Conservation (phyloP, 164 flowering plant genomes). For the Malania oleifera region DNA sequence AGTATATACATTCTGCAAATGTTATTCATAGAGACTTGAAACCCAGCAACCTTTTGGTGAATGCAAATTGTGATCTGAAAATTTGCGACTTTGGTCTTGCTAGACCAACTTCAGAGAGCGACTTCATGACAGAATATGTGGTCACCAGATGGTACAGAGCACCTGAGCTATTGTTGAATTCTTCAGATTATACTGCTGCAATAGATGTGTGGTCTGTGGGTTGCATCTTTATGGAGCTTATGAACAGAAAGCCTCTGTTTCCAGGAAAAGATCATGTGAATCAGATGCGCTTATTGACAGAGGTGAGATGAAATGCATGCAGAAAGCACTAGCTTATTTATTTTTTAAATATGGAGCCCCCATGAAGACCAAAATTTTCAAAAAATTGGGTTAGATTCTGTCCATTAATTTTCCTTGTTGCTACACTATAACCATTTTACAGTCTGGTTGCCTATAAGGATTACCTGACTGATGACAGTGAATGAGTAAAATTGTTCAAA, state of each 20-base stretch:
- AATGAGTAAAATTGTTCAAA: no score
- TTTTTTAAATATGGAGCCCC: no score
- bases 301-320: slow-evolving; percentile 41
- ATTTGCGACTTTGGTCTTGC: slow-evolving; percentile 97
- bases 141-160: slow-evolving; percentile 99
- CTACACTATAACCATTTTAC: no score
- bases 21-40: slow-evolving; percentile 89
- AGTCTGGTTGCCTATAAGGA: no score
- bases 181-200: slow-evolving; percentile 88
- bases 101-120: slow-evolving; percentile 67
- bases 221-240: slow-evolving; percentile 91
- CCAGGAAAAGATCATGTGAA: slow-evolving; percentile 91
- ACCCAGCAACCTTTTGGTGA: slow-evolving; percentile 87
- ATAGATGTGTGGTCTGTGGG: slow-evolving; percentile 99
- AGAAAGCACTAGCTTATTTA: no score
- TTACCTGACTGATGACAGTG: no score
- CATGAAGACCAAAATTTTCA: no score
- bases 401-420: no score
- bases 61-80: slow-evolving; percentile 88
- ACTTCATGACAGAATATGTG: slow-evolving; percentile 93
- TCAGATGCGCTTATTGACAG: slow-evolving; percentile 81
- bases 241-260: slow-evolving; percentile 76
- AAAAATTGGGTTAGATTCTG: no score
- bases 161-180: slow-evolving; percentile 79
- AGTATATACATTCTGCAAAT: slow-evolving; percentile 91